A percentile compares a stretch with the other conserved stretches of the same genome.
These are phyloP conservation scores for Immersiporthe knoxdaviesiana DNA, from an alignment of 2,329 filamentous ascomycete species.

Conservation along the genomic window DNA sequence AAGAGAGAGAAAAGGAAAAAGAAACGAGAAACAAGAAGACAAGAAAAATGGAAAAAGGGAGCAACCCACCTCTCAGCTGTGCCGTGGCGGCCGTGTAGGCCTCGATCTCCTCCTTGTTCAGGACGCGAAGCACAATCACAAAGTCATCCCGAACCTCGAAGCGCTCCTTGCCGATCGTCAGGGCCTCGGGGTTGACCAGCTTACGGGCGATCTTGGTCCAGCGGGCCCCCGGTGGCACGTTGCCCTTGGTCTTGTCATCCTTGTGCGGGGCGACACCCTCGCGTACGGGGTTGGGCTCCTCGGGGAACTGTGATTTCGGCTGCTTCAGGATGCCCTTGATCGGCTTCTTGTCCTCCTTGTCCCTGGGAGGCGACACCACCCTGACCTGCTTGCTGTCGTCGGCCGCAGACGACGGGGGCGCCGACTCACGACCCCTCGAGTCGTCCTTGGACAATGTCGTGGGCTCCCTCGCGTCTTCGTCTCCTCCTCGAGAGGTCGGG, in stretches of 20 bases:
- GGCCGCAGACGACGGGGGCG: constrained; percentile 33
- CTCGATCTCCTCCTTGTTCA: constrained; percentile 89
- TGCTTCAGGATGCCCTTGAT: constrained; percentile 85
- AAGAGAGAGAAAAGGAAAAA: neutral
- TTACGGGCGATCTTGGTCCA: constrained; percentile 93
- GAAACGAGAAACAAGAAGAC: constrained; percentile 21
- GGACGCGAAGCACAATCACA: constrained; percentile 86
- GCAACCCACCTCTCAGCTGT: constrained; percentile 72
- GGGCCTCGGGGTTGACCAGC: constrained; percentile 85
- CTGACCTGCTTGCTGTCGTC: constrained; percentile 56
- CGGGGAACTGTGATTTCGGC: constrained; percentile 82
- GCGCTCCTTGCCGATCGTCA: constrained; percentile 84
- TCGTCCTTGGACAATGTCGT: constrained; percentile 37
- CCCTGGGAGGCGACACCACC: constrained; percentile 73
- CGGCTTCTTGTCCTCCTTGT: constrained; percentile 67
- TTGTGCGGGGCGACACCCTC: constrained; percentile 95
- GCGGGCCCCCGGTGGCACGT: constrained; percentile 76
- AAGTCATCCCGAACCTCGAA: constrained; percentile 93
- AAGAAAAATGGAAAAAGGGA: constrained; percentile 15
- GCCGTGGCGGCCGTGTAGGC: constrained; percentile 81
- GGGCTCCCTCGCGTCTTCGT: constrained; percentile 10
- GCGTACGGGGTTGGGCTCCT: constrained; percentile 79
- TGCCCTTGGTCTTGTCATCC: constrained; percentile 74
- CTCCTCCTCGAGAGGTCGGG: constrained; percentile 17
- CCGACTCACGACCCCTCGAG: constrained; percentile 48